Conservation (phyloP, 1,139 yeast species). For the Wickerhamiella pararugosa region DNA sequence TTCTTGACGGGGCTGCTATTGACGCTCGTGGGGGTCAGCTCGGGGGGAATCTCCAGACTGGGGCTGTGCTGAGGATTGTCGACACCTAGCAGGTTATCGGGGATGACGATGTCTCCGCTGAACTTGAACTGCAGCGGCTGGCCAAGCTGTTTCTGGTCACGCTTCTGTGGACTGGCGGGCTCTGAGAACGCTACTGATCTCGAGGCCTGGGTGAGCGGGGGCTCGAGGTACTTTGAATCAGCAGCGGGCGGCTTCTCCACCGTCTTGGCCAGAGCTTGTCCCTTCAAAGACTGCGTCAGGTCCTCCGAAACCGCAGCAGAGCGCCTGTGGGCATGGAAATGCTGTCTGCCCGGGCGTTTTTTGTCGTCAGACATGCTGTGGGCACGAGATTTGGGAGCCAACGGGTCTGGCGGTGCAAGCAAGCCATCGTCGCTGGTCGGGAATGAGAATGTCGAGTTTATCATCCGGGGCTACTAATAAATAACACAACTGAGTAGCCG, state of each 20-base stretch:
- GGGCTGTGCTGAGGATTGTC: too few species aligned
- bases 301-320: slow-evolving; percentile 24
- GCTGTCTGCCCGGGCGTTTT: slow-evolving; percentile 11
- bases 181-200: too few species aligned
- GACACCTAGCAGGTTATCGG: too few species aligned
- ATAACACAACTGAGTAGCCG: background rate
- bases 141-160: too few species aligned
- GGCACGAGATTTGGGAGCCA: slow-evolving; percentile 4
- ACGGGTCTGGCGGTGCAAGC: too few species aligned
- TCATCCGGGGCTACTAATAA: background rate
- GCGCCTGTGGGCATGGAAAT: slow-evolving; percentile 22
- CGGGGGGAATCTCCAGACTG: background rate
- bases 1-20: slow-evolving; percentile 1
- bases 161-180: too few species aligned
- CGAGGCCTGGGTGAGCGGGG: too few species aligned
- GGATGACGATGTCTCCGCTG: too few species aligned
- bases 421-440: background rate
- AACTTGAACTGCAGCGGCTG: too few species aligned
- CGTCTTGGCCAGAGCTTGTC: too few species aligned
- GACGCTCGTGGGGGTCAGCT: slow-evolving; percentile 1
- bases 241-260: too few species aligned
- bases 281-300: slow-evolving; percentile 9
- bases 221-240: too few species aligned
- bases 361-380: slow-evolving; percentile 4
- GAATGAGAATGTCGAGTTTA: background rate